These are phyloP conservation scores for Malus domestica DNA, from an alignment of 306 rosid species.

Conservation along the genomic window DNA sequence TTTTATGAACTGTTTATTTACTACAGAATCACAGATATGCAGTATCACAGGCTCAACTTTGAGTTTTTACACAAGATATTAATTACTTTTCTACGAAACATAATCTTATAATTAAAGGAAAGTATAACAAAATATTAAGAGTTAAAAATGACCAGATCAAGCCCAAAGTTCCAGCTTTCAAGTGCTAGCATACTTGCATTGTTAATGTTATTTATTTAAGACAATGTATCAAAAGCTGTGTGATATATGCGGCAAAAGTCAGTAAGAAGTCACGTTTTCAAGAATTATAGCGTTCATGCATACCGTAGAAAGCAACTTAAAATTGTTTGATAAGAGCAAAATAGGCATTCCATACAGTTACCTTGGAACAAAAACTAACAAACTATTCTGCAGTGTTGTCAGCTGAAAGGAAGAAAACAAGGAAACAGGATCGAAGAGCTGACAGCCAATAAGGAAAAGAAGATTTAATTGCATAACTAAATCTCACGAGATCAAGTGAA, in stretches of 20 bases:
- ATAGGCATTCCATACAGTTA: conserved; percentile 50
- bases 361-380: conserved; percentile 58
- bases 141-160: not conserved
- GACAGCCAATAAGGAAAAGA: conserved; percentile 44
- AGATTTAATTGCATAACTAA: conserved; percentile 51
- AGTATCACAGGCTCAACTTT: not conserved
- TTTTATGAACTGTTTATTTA: not conserved
- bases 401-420: conserved; percentile 41
- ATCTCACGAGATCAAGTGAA: conserved; percentile 43
- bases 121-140: not conserved
- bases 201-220: not conserved
- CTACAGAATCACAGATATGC: not conserved
- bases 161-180: not conserved
- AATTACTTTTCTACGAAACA: not conserved
- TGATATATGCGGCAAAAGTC: not conserved
- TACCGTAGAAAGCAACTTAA: conserved; percentile 32
- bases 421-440: conserved; percentile 29
- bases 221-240: not conserved
- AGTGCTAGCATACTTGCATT: not conserved
- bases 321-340: conserved; percentile 51
- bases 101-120: not conserved
- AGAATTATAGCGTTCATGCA: conserved; percentile 48
- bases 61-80: not conserved
- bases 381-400: conserved; percentile 46
- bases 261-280: conserved; percentile 17